These are phyloP conservation scores for Arachis monticola DNA, from an alignment of 331 rosid genomes.

Conservation along the genomic window DNA sequence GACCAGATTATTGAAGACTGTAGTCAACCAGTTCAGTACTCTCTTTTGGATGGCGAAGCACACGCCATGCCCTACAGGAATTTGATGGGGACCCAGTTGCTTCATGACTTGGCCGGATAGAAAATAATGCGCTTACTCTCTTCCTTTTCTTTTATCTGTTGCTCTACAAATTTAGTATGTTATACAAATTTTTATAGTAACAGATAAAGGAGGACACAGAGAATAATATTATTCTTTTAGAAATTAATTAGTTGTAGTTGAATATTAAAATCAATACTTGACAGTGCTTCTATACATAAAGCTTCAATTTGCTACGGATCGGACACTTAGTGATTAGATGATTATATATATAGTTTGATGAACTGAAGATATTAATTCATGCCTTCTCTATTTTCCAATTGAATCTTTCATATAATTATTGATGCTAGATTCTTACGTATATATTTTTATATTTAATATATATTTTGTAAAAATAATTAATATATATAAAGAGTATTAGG, in stretches of 20 bases:
- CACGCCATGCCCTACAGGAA: slow-evolving; percentile 87
- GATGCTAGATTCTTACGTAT: background rate
- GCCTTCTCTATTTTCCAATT: slow-evolving; percentile 40
- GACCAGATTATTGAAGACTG: slow-evolving; percentile 74
- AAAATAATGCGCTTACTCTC: slow-evolving; percentile 25
- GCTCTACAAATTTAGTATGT: too few relatives aligned
- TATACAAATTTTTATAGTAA: background rate
- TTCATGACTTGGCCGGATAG: slow-evolving; percentile 81
- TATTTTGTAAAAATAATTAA: too few relatives aligned
- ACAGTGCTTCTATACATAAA: slow-evolving; percentile 44
- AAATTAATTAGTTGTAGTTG: slow-evolving; percentile 37
- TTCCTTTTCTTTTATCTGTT: slow-evolving; percentile 2
- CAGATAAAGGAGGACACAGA: too few relatives aligned
- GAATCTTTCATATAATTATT: slow-evolving; percentile 29
- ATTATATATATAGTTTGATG: background rate
- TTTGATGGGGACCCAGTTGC: slow-evolving; percentile 91
- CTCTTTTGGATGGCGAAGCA: slow-evolving; percentile 82
- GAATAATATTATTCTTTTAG: background rate
- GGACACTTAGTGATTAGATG: slow-evolving; percentile 35
- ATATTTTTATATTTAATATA: too few relatives aligned
- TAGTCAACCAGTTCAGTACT: slow-evolving; percentile 74
- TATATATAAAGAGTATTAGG: too few relatives aligned
- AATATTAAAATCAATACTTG: slow-evolving; percentile 41
- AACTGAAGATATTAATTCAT: slow-evolving; percentile 10
- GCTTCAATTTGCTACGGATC: slow-evolving; percentile 36